Conservation (phyloP, 2,329 filamentous ascomycete genomes). For the Paecilomyces variotii region DNA sequence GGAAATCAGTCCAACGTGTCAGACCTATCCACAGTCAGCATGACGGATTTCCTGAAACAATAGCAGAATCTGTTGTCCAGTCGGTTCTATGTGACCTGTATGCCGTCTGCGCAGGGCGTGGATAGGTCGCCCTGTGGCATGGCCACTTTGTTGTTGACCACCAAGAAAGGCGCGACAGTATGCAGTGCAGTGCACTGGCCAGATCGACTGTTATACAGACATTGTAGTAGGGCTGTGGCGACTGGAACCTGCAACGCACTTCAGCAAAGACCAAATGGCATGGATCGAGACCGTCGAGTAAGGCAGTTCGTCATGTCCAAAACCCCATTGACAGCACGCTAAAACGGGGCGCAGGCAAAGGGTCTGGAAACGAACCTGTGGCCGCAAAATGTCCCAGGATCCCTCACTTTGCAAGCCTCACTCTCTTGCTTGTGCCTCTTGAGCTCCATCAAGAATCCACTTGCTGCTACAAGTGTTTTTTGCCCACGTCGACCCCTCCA, state of each 20-base stretch:
- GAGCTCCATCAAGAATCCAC: neutral
- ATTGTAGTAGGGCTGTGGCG: neutral
- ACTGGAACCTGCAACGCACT: neutral
- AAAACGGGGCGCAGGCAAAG: neutral
- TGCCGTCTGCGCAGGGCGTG: neutral
- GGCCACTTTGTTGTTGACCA: neutral
- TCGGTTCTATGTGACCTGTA: neutral
- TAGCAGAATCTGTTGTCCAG: neutral
- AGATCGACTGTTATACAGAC: neutral
- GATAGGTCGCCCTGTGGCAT: neutral
- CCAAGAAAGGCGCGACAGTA: neutral
- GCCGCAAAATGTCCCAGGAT: neutral
- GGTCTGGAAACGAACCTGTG: neutral
- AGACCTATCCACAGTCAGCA: neutral
- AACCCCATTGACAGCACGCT: neutral
- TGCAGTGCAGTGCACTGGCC: neutral
- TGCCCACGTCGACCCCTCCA: neutral
- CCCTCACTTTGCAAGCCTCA: neutral
- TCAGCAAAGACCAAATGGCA: neutral
- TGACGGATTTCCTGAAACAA: neutral
- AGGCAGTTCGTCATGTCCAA: neutral
- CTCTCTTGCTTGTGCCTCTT: neutral
- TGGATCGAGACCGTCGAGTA: neutral
- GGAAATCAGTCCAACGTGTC: neutral
- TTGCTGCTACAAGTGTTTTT: neutral